A percentile compares a stretch with the other conserved stretches of the same genome.
These are phyloP conservation scores for Byssothecium circinans DNA, from an alignment of 2,329 filamentous ascomycete genomes.

Conservation along the genomic window DNA sequence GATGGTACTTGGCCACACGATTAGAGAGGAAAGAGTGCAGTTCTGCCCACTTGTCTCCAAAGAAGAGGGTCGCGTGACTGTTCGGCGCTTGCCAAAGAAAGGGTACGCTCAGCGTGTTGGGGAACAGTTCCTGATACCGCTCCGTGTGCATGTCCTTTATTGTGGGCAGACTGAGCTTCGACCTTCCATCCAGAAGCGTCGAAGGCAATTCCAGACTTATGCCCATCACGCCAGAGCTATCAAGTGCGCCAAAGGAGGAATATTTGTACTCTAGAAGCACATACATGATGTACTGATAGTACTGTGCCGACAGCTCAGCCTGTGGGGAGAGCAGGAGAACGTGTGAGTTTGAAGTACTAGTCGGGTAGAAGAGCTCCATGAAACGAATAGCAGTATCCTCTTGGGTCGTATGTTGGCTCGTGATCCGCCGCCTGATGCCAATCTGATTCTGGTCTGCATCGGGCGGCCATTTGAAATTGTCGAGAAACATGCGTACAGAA, in stretches of 20 bases:
- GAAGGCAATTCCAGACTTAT: slow-evolving; percentile 77
- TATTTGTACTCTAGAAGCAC: slow-evolving; percentile 75
- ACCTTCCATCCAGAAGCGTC: slow-evolving; percentile 62
- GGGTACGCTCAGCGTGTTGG: slow-evolving; percentile 49
- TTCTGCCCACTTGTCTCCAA: slow-evolving; percentile 84
- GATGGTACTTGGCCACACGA: slow-evolving; percentile 51
- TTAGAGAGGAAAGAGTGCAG: slow-evolving; percentile 77
- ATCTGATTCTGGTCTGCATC: slow-evolving; percentile 56
- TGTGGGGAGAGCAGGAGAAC: slow-evolving; percentile 84
- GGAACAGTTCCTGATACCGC: slow-evolving; percentile 28
- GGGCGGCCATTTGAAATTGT: slow-evolving; percentile 67
- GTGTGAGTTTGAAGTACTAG: slow-evolving; percentile 64
- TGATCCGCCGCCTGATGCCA: slow-evolving; percentile 74
- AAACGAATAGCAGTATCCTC: slow-evolving; percentile 75
- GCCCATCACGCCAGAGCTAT: slow-evolving; percentile 65
- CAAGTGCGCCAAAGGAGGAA: slow-evolving; percentile 55
- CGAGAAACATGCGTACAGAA: slow-evolving; percentile 64
- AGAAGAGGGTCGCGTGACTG: slow-evolving; percentile 78
- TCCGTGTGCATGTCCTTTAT: slow-evolving; percentile 41
- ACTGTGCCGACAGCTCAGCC: slow-evolving; percentile 75
- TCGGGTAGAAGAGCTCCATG: slow-evolving; percentile 86
- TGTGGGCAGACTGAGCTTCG: slow-evolving; percentile 55
- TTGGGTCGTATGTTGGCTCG: slow-evolving; percentile 59
- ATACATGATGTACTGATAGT: slow-evolving; percentile 85
- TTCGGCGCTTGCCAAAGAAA: slow-evolving; percentile 87